Evolutionary conservation across 345 rosid genomes (phyloP).

Genomic region (Hibiscus mutabilis): DNA sequence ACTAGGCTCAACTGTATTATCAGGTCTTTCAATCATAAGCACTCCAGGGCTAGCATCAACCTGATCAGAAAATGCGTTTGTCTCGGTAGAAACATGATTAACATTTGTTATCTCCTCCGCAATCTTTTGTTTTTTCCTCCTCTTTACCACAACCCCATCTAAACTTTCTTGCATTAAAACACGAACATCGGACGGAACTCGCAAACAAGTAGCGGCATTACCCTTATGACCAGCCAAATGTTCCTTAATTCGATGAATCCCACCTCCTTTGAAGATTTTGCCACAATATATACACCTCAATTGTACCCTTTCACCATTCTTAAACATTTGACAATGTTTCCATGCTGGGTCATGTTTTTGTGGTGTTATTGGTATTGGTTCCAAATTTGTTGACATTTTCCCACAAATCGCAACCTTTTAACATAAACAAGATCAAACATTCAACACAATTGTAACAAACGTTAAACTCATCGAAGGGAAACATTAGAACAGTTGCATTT

Average conservation of each 20-base stretch:
- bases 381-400: conserved; percentile 42
- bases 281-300: conserved; percentile 67
- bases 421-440: background rate
- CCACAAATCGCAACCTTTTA: conserved; percentile 8
- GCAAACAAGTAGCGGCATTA: conserved; percentile 67
- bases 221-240: conserved; percentile 92
- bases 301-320: conserved; percentile 65
- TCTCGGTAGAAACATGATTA: conserved; percentile 34
- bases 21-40: conserved; percentile 14
- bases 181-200: conserved; percentile 61
- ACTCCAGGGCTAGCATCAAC: conserved; percentile 29
- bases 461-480: background rate
- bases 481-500: background rate
- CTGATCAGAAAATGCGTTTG: conserved; percentile 20
- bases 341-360: conserved; percentile 95
- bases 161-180: conserved; percentile 53
- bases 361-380: conserved; percentile 54
- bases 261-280: conserved; percentile 88
- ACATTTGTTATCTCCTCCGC: conserved; percentile 38
- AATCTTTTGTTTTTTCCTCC: conserved; percentile 64
- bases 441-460: background rate
- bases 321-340: conserved; percentile 81
- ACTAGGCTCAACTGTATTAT: conserved; percentile 19
- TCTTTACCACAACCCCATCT: conserved; percentile 59
- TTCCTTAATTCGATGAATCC: conserved; percentile 91